phyloP scores from a whole-genome alignment of 768 basidiomycete genomes.

The Tulasnella sp. region DNA sequence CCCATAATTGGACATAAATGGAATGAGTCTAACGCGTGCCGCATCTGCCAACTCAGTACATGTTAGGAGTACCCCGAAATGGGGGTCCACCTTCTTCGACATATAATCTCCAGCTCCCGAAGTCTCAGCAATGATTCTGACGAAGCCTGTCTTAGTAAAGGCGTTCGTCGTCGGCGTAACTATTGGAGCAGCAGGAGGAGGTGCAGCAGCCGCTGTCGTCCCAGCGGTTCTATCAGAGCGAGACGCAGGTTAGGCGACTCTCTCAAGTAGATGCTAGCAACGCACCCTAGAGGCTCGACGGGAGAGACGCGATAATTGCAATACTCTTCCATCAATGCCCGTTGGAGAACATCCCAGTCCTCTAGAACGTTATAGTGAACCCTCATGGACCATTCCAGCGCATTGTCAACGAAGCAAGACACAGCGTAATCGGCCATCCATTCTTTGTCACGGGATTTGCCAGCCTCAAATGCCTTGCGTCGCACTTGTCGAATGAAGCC shows the following conservation, averaged over 20 bases:
- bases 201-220: not conserved
- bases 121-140: not conserved
- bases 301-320: not conserved
- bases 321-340: not conserved
- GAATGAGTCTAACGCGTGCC: not conserved
- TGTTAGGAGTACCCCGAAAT: not conserved
- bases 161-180: not conserved
- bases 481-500: not conserved
- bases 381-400: not conserved
- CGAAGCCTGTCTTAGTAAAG: not conserved
- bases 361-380: not conserved
- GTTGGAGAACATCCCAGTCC: slow-evolving; percentile 1
- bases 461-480: not conserved
- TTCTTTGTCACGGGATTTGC: slow-evolving; percentile 2
- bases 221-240: not conserved
- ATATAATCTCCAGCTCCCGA: not conserved
- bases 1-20: not conserved
- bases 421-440: slow-evolving; percentile 9
- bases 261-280: not conserved
- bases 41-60: not conserved
- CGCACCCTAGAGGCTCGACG: not conserved
- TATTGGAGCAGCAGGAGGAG: not conserved
- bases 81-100: not conserved
- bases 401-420: not conserved
- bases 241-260: not conserved